A percentile compares a stretch with the other conserved stretches of the same genome.
These are phyloP conservation scores for Metschnikowia henanensis DNA, from an alignment of 805 yeast genomes.

Conservation along the genomic window DNA sequence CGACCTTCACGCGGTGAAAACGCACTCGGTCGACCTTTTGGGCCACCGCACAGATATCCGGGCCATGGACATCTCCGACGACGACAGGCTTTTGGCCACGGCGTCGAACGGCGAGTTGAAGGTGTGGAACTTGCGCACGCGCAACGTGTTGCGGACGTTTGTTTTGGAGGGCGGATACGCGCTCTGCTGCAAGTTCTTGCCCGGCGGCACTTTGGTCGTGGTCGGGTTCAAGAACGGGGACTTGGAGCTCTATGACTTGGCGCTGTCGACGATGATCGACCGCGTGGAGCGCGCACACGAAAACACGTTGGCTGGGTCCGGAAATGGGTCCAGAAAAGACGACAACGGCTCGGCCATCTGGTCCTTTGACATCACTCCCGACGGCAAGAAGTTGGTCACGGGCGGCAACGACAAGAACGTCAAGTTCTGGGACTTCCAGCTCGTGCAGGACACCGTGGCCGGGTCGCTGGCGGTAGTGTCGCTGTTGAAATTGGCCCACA, in stretches of 20 bases:
- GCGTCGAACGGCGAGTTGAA: slow-evolving; percentile 90
- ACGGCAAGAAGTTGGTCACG: slow-evolving; percentile 81
- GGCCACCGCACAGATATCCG: slow-evolving; percentile 94
- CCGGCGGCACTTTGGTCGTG: slow-evolving; percentile 87
- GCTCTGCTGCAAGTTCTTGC: slow-evolving; percentile 74
- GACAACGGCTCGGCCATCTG: slow-evolving; percentile 66
- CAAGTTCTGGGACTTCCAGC: slow-evolving; percentile 84
- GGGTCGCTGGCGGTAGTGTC: slow-evolving; percentile 61
- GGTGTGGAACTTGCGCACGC: slow-evolving; percentile 79
- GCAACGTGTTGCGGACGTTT: slow-evolving; percentile 79
- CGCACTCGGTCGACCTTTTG: slow-evolving; percentile 62
- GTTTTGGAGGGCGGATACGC: slow-evolving; percentile 77
- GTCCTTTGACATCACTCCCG: slow-evolving; percentile 84
- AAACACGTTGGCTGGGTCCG: background rate
- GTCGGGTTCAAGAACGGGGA: slow-evolving; percentile 89
- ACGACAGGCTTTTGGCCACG: slow-evolving; percentile 77
- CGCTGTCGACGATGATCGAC: slow-evolving; percentile 73
- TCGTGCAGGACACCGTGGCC: slow-evolving; percentile 65
- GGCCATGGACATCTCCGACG: slow-evolving; percentile 77
- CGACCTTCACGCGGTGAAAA: slow-evolving; percentile 45
- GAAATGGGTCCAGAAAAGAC: slow-evolving; percentile 21
- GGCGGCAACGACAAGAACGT: slow-evolving; percentile 94
- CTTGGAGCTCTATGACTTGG: slow-evolving; percentile 81
- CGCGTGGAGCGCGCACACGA: slow-evolving; percentile 67
- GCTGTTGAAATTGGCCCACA: slow-evolving; percentile 63